Evolutionary conservation across 177 flowering plant species (phyloP), one percentile per base, ranked within the genome.

Genomic region (Vitis hybrid): DNA sequence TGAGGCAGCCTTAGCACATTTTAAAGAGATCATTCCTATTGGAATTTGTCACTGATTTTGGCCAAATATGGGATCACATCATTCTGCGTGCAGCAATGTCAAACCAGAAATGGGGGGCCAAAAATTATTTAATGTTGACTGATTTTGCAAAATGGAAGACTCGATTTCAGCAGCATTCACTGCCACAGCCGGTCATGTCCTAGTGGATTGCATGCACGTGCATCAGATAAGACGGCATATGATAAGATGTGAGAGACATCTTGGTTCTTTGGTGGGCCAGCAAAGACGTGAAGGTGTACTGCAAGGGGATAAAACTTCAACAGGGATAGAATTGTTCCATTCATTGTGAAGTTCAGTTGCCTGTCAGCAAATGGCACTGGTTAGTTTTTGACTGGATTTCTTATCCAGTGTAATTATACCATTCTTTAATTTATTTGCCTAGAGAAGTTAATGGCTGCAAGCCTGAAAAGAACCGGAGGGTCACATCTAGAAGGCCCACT

Each of bases 361-460:
- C n/a, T 21, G 21, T 21, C n/a, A 58, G 20, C 1, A 54, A 15
- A 11, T 10, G 10, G 21, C 21, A 1, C 11, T 13, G 9, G 20
- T 9, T 57, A 18, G 11, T 1, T 18, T 58, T 18, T 58, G 8
- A 58, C 61, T 58, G 61, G 61, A 21, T 18, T 18, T 20, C 10
- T 18, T 58, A 27, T 58, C 61, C 61, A 18, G 30, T 58, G 61
- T 58, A 58, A 58, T 8, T 58, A 54, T 58, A 58, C 61, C 24
- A 18, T 58, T 18, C 12, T 18, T 58, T 58, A 11, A 8, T 20
- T 20, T 9, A 18, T 58, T 58, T 15, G n/a, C 11, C 12, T 3
- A 5, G 11, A 21, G 12, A 58, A 17, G 4, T 20, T 15, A 4
- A 20, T 57, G 18, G 7, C 20, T 17, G 59, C 59, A 9, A 7